Percentiles rank a stretch among this genome's conserved stretches.
These are phyloP conservation scores for Echinosophora koreensis DNA, from an alignment of 306 rosid species.

Conservation along the genomic window DNA sequence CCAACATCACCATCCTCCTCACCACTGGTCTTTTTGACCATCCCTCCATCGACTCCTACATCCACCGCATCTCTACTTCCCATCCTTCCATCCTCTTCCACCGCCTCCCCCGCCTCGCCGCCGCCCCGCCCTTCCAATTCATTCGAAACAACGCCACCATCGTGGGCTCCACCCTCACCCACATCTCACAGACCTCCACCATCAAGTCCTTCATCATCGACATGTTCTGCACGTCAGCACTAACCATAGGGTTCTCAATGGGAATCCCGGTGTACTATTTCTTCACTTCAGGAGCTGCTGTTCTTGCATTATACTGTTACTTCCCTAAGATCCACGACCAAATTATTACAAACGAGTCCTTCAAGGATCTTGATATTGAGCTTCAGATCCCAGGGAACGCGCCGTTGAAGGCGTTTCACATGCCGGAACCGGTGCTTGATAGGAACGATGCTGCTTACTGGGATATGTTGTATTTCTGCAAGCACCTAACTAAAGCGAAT, in stretches of 20 bases:
- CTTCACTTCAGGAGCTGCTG: constrained; percentile 47
- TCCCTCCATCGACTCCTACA: constrained; percentile 34
- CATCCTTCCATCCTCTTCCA: constrained; percentile 44
- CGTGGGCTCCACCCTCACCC: constrained; percentile 20
- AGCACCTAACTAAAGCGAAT: background rate
- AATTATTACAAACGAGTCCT: background rate
- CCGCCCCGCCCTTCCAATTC: constrained; percentile 11
- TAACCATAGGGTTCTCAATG: background rate
- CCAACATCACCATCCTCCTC: constrained; percentile 39
- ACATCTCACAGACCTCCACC: background rate
- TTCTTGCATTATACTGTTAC: constrained; percentile 9
- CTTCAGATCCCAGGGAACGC: constrained; percentile 37
- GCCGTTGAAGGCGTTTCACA: background rate
- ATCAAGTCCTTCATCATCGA: constrained; percentile 41
- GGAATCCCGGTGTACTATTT: constrained; percentile 43
- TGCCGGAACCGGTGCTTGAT: constrained; percentile 35
- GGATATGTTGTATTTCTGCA: constrained; percentile 41
- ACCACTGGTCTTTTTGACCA: constrained; percentile 35
- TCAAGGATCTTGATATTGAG: constrained; percentile 41
- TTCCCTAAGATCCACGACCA: constrained; percentile 16
- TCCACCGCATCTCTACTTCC: constrained; percentile 37
- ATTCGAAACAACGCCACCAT: constrained; percentile 5
- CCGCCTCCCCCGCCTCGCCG: constrained; percentile 21
- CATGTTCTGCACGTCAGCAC: constrained; percentile 38
- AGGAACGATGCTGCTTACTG: constrained; percentile 43